These are phyloP conservation scores for Linderina pennispora DNA, from an alignment of 192 early-diverging fungal species.

Conservation along the genomic window DNA sequence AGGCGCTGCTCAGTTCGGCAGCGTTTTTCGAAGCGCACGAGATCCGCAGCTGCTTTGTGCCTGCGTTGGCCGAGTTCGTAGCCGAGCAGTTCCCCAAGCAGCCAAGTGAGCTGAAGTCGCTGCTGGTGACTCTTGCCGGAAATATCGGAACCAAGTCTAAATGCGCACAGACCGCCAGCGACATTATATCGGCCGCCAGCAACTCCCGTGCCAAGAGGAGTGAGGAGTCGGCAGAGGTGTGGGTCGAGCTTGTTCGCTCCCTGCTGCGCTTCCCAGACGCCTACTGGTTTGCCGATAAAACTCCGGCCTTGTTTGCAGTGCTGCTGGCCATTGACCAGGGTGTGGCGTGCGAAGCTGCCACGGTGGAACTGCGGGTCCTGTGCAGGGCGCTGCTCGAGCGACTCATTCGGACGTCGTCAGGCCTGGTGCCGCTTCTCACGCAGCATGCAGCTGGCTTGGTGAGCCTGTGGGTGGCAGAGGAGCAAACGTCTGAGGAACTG, in stretches of 20 bases:
- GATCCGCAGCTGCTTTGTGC: conserved; percentile 16
- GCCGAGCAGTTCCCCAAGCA: conserved; percentile 7
- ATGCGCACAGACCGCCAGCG: background rate
- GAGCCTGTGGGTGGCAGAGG: conserved; percentile 9
- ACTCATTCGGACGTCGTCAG: conserved; percentile 4
- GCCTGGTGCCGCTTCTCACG: background rate
- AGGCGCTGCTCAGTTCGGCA: conserved; percentile 17
- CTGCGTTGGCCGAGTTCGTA: conserved; percentile 8
- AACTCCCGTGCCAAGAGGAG: background rate
- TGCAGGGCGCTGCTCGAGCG: conserved; percentile 12
- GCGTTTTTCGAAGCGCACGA: conserved; percentile 22
- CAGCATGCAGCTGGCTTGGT: conserved; percentile 2
- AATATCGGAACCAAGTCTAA: background rate
- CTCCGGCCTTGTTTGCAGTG: conserved; percentile 14
- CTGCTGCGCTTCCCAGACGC: conserved; percentile 18
- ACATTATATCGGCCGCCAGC: background rate
- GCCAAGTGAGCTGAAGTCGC: background rate
- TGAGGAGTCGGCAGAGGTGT: conserved; percentile 1
- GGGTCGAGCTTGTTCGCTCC: conserved; percentile 18
- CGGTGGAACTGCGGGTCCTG: conserved; percentile 2
- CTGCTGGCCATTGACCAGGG: conserved; percentile 16
- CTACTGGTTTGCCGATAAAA: conserved; percentile 25
- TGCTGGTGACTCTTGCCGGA: too few species aligned
- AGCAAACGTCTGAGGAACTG: background rate
- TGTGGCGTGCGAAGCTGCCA: conserved; percentile 5